Conservation (phyloP, 1,284 basidiomycete genomes). For the Cutaneotrichosporon arboriforme region DNA sequence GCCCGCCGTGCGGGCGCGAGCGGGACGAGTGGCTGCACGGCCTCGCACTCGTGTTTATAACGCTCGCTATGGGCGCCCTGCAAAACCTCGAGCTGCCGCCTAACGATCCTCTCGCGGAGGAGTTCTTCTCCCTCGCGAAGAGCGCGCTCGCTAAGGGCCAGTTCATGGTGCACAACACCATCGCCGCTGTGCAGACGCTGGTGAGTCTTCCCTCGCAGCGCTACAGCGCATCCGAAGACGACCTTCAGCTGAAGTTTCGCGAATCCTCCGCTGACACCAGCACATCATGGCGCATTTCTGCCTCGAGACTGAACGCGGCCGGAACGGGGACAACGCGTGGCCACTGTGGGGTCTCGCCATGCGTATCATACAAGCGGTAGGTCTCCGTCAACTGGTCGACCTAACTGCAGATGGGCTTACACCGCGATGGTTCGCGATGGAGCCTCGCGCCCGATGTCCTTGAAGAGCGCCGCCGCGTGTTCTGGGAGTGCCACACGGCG, state of each 20-base stretch:
- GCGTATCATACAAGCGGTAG: constrained; percentile 33
- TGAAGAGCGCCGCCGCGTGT: constrained; percentile 32
- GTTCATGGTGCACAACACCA: constrained; percentile 31
- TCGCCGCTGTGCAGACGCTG: constrained; percentile 32
- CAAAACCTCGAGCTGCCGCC: constrained; percentile 36
- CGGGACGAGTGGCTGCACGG: constrained; percentile 17
- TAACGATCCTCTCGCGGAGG: constrained; percentile 28
- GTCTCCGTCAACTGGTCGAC: not conserved
- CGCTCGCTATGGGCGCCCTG: constrained; percentile 32
- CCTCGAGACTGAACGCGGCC: constrained; percentile 30
- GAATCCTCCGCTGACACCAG: constrained; percentile 13
- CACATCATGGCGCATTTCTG: constrained; percentile 26
- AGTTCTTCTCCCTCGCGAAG: constrained; percentile 25
- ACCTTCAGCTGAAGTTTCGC: no score
- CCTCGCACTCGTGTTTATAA: constrained; percentile 29
- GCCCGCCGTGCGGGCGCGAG: not conserved
- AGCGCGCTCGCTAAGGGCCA: constrained; percentile 31
- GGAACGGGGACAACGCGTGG: constrained; percentile 39
- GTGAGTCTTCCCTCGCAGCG: constrained; percentile 6
- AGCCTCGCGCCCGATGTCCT: constrained; percentile 26
- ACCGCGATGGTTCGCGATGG: constrained; percentile 38
- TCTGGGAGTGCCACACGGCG: constrained; percentile 31
- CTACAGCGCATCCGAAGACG: no score
- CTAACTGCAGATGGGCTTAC: constrained; percentile 34
- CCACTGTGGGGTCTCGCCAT: constrained; percentile 38